Evolutionary conservation across 768 basidiomycete species (phyloP).

Genomic region (Leucocoprinus sp.): DNA sequence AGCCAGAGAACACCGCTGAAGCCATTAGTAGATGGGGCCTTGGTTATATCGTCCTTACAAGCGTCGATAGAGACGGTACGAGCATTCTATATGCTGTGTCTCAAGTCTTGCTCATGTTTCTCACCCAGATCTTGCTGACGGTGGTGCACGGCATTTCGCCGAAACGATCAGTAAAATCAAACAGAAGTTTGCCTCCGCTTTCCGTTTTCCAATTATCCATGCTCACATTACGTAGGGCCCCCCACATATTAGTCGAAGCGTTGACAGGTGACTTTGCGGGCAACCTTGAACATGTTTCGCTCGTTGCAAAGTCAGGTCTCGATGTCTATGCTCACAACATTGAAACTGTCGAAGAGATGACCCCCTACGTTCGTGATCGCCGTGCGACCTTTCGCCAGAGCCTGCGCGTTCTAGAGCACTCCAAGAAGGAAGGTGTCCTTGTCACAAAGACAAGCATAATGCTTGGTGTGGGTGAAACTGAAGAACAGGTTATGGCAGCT

Average conservation of each 20-base stretch:
- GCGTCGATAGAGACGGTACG: constrained; percentile 93
- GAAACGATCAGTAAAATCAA: constrained; percentile 94
- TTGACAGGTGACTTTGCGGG: constrained; percentile 93
- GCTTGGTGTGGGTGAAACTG: constrained; percentile 92
- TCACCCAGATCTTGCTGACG: constrained; percentile 74
- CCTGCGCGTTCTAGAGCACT: constrained; percentile 70
- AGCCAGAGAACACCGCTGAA: constrained; percentile 97
- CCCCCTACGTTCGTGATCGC: constrained; percentile 92
- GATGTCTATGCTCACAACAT: constrained; percentile 99
- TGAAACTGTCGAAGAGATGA: constrained; percentile 91
- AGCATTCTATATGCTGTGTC: constrained; percentile 4
- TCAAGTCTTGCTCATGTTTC: background rate
- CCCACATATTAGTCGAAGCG: constrained; percentile 93
- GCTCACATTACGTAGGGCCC: constrained; percentile 50
- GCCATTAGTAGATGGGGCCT: constrained; percentile 97
- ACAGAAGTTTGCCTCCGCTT: constrained; percentile 56
- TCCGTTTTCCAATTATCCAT: background rate
- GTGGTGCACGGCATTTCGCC: constrained; percentile 91
- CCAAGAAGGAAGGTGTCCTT: constrained; percentile 75
- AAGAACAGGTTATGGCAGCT: constrained; percentile 74
- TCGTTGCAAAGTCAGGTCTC: constrained; percentile 86
- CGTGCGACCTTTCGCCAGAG: constrained; percentile 87
- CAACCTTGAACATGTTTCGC: constrained; percentile 59
- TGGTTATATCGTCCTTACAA: constrained; percentile 96
- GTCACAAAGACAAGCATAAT: constrained; percentile 98